These are phyloP conservation scores for Alternaria brassicae DNA, from an alignment of 2,329 filamentous ascomycete species.

Conservation along the genomic window DNA sequence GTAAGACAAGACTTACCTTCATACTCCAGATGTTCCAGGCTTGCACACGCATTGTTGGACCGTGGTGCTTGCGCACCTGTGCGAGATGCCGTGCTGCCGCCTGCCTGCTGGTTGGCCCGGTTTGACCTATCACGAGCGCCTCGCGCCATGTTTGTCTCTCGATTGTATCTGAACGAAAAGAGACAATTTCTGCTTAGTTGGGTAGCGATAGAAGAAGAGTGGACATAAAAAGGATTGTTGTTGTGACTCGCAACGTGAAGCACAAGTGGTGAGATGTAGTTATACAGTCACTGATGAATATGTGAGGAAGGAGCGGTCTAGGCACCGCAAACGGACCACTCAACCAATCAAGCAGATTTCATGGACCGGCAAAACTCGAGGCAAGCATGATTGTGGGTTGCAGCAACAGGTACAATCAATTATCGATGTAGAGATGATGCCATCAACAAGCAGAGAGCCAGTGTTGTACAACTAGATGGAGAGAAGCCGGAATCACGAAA, in stretches of 20 bases:
- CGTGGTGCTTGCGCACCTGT: background rate
- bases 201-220: background rate
- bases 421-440: background rate
- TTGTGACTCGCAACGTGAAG: background rate
- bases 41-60: slow-evolving; percentile 18
- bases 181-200: background rate
- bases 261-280: slow-evolving; percentile 1
- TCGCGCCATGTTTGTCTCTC: slow-evolving; percentile 19
- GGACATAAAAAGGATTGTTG: background rate
- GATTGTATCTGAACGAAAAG: background rate
- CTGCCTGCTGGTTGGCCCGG: slow-evolving; percentile 4
- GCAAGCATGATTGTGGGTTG: background rate
- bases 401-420: background rate
- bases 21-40: background rate
- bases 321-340: slow-evolving; percentile 6
- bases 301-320: slow-evolving; percentile 9
- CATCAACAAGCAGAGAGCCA: background rate
- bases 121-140: slow-evolving; percentile 4
- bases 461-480: background rate
- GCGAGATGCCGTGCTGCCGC: slow-evolving; percentile 1
- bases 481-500: background rate
- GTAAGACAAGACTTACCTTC: slow-evolving; percentile 16
- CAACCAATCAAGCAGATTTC: background rate
- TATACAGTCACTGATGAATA: background rate
- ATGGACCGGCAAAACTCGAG: background rate